phyloP scores from a whole-genome alignment of 768 basidiomycete genomes.

The Lactarius akahatsu region DNA sequence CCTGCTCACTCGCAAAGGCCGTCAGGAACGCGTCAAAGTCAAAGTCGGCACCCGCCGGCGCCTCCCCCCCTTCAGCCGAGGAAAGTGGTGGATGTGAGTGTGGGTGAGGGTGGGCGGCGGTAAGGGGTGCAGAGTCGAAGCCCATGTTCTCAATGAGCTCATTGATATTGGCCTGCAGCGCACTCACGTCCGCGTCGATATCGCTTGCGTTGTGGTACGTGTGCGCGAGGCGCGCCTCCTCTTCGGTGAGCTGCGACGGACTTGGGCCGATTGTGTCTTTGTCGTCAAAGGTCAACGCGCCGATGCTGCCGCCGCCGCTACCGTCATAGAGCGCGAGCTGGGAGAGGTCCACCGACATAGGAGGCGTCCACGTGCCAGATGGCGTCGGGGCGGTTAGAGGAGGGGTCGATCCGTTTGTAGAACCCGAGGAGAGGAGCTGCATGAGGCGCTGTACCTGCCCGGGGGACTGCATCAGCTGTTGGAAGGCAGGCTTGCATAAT shows the following conservation, averaged over 20 bases:
- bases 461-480: conserved; percentile 33
- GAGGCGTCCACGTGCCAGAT: conserved; percentile 22
- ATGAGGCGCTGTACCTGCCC: conserved; percentile 34
- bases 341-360: conserved; percentile 29
- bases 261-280: conserved; percentile 32
- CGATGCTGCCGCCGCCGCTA: not conserved
- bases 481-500: conserved; percentile 29
- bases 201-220: conserved; percentile 60
- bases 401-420: conserved; percentile 5
- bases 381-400: conserved; percentile 13
- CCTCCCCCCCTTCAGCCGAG: conserved; percentile 32
- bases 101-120: not conserved
- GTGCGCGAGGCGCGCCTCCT: conserved; percentile 48
- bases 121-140: conserved; percentile 49
- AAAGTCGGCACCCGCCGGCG: conserved; percentile 20
- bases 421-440: conserved; percentile 28
- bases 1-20: conserved; percentile 36
- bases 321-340: conserved; percentile 33
- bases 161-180: conserved; percentile 65
- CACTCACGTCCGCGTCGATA: conserved; percentile 71
- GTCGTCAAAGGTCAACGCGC: conserved; percentile 35
- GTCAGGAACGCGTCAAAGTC: conserved; percentile 33
- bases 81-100: not conserved
- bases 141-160: conserved; percentile 71
- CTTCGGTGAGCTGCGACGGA: conserved; percentile 38